Conservation (phyloP, 176 grass and related monocot genomes). For the barley (Hordeum vulgare) region DNA sequence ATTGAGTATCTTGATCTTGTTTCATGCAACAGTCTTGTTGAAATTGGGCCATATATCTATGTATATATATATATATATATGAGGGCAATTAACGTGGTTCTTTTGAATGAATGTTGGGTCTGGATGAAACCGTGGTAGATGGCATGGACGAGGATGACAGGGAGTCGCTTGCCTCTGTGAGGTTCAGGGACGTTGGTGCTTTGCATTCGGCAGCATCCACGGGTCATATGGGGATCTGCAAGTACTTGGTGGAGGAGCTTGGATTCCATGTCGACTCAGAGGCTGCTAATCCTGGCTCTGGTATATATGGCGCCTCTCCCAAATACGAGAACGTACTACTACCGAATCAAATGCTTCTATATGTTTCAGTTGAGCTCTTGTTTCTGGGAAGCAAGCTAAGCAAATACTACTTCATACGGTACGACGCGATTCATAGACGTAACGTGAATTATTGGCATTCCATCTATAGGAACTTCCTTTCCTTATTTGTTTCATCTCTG, state of each 20-base stretch:
- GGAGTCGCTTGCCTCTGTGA: constrained; percentile 2
- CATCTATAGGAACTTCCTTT: background rate
- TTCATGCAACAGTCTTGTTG: background rate
- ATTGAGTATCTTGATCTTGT: background rate
- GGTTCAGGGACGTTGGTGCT: background rate
- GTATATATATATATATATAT: background rate
- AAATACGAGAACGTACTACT: too few species aligned
- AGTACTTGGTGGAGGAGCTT: constrained; percentile 31
- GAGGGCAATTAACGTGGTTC: background rate
- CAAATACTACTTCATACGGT: background rate
- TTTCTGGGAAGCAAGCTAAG: background rate
- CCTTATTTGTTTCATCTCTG: background rate
- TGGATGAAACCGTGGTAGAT: background rate
- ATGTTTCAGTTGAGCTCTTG: background rate
- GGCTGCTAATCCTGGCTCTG: background rate
- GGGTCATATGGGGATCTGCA: constrained; percentile 18
- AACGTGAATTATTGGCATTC: background rate
- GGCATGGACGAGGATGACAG: constrained; percentile 5
- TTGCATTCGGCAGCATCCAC: constrained; percentile 4
- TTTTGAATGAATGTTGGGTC: background rate
- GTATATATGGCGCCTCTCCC: background rate
- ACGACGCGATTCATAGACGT: background rate
- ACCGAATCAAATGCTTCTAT: background rate
- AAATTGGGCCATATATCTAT: background rate
- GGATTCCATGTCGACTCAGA: constrained; percentile 5